phyloP scores from a whole-genome alignment of 768 basidiomycete species.

The Austroboletus eburneus region DNA sequence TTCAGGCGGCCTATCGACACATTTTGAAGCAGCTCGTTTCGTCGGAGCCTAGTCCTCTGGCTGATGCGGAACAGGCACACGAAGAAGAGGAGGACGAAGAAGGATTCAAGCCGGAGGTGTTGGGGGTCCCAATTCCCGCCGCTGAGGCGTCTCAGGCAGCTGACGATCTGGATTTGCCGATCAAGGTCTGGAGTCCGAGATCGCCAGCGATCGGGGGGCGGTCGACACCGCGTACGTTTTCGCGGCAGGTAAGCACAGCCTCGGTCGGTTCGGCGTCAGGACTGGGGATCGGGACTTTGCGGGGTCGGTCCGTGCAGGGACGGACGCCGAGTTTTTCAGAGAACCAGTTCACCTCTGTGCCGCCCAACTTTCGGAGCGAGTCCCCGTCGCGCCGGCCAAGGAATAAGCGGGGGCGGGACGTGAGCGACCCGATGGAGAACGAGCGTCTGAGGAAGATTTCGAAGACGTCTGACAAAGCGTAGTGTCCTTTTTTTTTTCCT shows the following conservation, averaged over 20 bases:
- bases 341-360: slow-evolving; percentile 48
- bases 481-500: background rate
- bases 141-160: too few relatives aligned
- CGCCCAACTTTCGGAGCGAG: slow-evolving; percentile 30
- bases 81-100: slow-evolving; percentile 7
- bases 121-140: too few relatives aligned
- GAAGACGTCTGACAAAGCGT: slow-evolving; percentile 6
- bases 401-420: slow-evolving; percentile 24
- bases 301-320: slow-evolving; percentile 12
- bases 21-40: slow-evolving; percentile 29
- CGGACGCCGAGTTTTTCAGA: slow-evolving; percentile 31
- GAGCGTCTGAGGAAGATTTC: slow-evolving; percentile 21
- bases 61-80: background rate
- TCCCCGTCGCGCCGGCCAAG: slow-evolving; percentile 30
- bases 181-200: slow-evolving; percentile 8
- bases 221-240: slow-evolving; percentile 30
- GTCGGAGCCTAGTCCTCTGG: background rate
- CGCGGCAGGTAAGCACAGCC: slow-evolving; percentile 15
- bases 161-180: slow-evolving; percentile 21
- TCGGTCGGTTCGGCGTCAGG: slow-evolving; percentile 3
- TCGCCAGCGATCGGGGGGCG: background rate
- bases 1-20: slow-evolving; percentile 65
- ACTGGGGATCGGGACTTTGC: background rate
- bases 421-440: slow-evolving; percentile 10
- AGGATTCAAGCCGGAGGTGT: slow-evolving; percentile 10